Evolutionary conservation across 208 protist species (phyloP).

Genomic region (Endotrypanum monterogeii): DNA sequence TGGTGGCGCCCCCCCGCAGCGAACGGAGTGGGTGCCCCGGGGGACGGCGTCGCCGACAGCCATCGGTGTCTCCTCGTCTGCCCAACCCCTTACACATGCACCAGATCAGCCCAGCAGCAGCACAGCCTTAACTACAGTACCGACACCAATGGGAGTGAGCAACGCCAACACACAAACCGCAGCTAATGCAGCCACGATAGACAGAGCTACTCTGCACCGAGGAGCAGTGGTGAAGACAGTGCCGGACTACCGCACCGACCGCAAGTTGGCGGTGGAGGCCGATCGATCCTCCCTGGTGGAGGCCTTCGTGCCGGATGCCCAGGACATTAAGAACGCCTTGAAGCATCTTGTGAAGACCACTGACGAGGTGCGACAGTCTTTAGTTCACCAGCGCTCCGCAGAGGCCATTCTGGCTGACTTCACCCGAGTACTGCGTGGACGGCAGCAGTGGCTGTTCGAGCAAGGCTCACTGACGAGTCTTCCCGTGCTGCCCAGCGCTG

Average conservation of each 20-base stretch:
- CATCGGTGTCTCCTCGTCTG: background rate
- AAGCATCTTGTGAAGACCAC: conserved; percentile 35
- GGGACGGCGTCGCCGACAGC: conserved; percentile 4
- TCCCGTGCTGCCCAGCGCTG: conserved; percentile 35
- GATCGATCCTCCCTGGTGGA: conserved; percentile 31
- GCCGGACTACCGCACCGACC: conserved; percentile 25
- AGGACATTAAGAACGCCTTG: conserved; percentile 36
- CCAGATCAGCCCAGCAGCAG: background rate
- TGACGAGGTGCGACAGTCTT: conserved; percentile 35
- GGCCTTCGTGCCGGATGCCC: conserved; percentile 32
- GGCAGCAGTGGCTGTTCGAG: conserved; percentile 54
- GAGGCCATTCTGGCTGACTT: conserved; percentile 70
- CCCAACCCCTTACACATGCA: conserved; percentile 6
- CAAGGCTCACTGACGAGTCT: conserved; percentile 28
- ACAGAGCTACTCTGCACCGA: conserved; percentile 26
- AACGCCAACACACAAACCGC: background rate
- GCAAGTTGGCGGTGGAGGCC: conserved; percentile 33
- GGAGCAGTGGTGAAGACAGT: conserved; percentile 28
- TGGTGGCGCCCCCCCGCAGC: conserved; percentile 32
- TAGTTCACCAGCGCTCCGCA: conserved; percentile 37
- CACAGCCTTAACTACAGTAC: background rate
- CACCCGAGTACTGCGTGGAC: conserved; percentile 48
- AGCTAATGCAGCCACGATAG: conserved; percentile 1
- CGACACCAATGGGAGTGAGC: background rate
- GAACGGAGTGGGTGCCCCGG: conserved; percentile 43